Conservation (phyloP, 345 rosid genomes). For the Crucihimalaya himalaica region DNA sequence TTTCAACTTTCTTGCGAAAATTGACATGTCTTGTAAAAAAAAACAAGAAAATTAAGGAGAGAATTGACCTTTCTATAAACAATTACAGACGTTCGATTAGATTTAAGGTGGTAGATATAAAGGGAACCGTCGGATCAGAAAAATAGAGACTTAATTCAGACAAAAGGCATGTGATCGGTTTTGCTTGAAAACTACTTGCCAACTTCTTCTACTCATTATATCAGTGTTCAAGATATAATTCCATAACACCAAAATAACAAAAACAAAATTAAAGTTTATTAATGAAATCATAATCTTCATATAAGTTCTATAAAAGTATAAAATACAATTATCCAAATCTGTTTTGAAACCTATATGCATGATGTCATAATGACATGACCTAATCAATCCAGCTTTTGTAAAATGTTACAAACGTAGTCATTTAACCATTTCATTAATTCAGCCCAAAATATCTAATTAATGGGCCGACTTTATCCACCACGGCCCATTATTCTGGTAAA, state of each 20-base stretch:
- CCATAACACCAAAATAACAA: constrained; percentile 1
- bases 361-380: background rate
- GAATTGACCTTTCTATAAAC: constrained; percentile 11
- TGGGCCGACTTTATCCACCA: background rate
- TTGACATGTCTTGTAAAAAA: background rate
- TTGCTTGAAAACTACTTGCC: constrained; percentile 33
- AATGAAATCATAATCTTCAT: background rate
- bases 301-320: background rate
- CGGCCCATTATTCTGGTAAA: background rate
- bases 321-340: background rate
- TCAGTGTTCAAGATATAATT: background rate
- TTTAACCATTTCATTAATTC: background rate
- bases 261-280: background rate
- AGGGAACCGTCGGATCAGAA: constrained; percentile 18
- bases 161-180: constrained; percentile 39
- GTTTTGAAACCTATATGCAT: background rate
- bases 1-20: background rate
- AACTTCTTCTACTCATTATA: constrained; percentile 18
- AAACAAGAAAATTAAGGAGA: background rate
- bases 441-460: background rate
- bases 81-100: constrained; percentile 5
- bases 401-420: background rate
- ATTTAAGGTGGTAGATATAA: constrained; percentile 20
- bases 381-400: background rate
- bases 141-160: constrained; percentile 18